Evolutionary conservation across 768 basidiomycete genomes (phyloP).

Genomic region (Candolleomyces aberdarensis): DNA sequence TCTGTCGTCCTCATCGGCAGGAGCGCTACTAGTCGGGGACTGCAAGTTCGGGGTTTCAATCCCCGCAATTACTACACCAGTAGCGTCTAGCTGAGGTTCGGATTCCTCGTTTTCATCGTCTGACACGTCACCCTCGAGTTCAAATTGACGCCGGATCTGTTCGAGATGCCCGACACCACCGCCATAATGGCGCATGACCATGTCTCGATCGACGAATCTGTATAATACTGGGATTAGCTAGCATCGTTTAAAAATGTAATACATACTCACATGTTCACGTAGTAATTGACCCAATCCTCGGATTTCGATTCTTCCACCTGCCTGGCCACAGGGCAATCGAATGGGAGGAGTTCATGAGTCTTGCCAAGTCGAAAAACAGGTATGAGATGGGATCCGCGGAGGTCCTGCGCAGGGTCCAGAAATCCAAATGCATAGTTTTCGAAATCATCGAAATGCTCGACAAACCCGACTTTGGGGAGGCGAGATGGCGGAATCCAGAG

Average conservation of each 20-base stretch:
- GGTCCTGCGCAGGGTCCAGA: conserved; percentile 28
- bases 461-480: conserved; percentile 38
- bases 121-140: too few relatives aligned
- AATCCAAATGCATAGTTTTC: conserved; percentile 28
- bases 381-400: conserved; percentile 31
- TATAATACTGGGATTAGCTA: neutral
- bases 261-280: conserved; percentile 32
- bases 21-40: too few relatives aligned
- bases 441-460: conserved; percentile 15
- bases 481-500: conserved; percentile 23
- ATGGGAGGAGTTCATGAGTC: conserved; percentile 13
- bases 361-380: conserved; percentile 27
- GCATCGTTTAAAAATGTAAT: neutral
- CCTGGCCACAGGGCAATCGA: neutral
- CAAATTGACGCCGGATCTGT: neutral
- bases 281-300: conserved; percentile 25
- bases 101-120: too few relatives aligned
- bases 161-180: conserved; percentile 11
- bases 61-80: too few relatives aligned
- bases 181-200: conserved; percentile 24
- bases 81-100: too few relatives aligned
- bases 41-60: too few relatives aligned
- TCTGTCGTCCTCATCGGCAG: too few relatives aligned
- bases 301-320: neutral
- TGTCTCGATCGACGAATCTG: conserved; percentile 40